These are phyloP conservation scores for Aegilops sharonensis DNA, from an alignment of 176 grass and related monocot species.

Conservation along the genomic window DNA sequence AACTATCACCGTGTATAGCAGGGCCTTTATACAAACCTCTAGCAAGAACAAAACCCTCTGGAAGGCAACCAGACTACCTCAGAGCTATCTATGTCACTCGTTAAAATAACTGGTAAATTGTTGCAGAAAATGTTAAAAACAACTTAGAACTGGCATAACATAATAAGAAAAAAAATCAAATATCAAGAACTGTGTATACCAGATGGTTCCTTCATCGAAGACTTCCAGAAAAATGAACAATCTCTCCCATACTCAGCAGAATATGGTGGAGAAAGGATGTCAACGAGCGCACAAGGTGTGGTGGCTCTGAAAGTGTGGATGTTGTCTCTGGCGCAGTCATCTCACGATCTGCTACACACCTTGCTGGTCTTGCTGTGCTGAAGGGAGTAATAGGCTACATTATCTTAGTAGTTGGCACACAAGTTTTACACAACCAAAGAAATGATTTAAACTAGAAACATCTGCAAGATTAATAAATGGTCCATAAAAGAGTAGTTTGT, in stretches of 20 bases:
- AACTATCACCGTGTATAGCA: slow-evolving; percentile 47
- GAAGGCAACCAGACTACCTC: slow-evolving; percentile 78
- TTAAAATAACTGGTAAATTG: slow-evolving; percentile 41
- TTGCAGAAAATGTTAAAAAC: slow-evolving; percentile 9
- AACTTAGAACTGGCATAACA: neutral
- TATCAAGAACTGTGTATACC: slow-evolving; percentile 36
- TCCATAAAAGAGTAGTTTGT: neutral
- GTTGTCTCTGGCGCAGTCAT: slow-evolving; percentile 80
- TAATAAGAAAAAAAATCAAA: neutral
- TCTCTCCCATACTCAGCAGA: slow-evolving; percentile 72
- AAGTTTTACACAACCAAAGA: neutral
- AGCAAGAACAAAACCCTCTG: slow-evolving; percentile 83
- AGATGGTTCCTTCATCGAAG: slow-evolving; percentile 36
- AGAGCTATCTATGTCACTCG: slow-evolving; percentile 51
- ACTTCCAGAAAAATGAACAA: slow-evolving; percentile 85
- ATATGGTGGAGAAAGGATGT: slow-evolving; percentile 87
- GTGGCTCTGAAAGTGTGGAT: slow-evolving; percentile 90
- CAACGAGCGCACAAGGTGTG: slow-evolving; percentile 88
- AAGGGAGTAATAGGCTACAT: neutral
- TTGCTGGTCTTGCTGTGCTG: slow-evolving; percentile 61
- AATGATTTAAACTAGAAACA: neutral
- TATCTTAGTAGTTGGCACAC: neutral
- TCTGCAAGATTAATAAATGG: neutral
- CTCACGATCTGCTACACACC: slow-evolving; percentile 62
- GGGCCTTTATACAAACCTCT: slow-evolving; percentile 86